Base-by-base conservation (phyloP, 345 rosid genomes). In the Eucalyptus regnans region DNA sequence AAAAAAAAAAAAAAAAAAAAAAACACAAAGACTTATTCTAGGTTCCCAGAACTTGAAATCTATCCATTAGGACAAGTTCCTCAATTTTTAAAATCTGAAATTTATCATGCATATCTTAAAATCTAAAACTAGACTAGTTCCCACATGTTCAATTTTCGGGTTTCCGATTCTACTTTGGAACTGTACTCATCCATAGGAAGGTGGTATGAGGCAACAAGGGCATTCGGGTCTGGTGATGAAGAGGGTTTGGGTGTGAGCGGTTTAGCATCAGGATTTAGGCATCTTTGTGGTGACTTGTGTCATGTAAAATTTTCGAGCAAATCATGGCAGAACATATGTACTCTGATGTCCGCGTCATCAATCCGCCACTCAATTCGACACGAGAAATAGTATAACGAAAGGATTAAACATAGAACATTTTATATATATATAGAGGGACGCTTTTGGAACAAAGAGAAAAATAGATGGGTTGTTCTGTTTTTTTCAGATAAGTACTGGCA, bases 31-130 rank as follows among this genome's bases (percentile, higher is more conserved):
- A 52, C 23, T 52, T 52, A 52, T 18, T 52, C 4, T 52, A 52
- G 10, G 1, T 52, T 18, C 0, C 3, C 5, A 52, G 0, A 52
- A 52, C 25, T 52, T 18, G 0, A 52, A 46, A 52, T 2, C 0
- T 18, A 18, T 52, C 9, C 0, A 0, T 18, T 52, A 18, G 2
- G 17, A 52, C 0, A 52, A 1, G 0, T 18, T 7, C 7, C 3
- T 1, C 1, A 52, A 52, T 18, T 52, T 52, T 52, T 52, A 2
- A 8, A 52, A 18, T 52, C 1, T 52, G 10, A 52, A 52, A 18
- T 52, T 52, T 52, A 18, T 52, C 2, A 7, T 18, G 25, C 1
- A 52, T 18, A 18, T 52, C 25, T 52, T 52, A 52, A 18, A 52
- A 52, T 52, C 2, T 52, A 1, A 17, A 17, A 52, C 10, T 52